A percentile compares a stretch with the other conserved stretches of the same genome.
These are phyloP conservation scores for Ophiocordyceps camponoti-saundersi DNA, from an alignment of 2,329 filamentous ascomycete genomes.

Conservation along the genomic window DNA sequence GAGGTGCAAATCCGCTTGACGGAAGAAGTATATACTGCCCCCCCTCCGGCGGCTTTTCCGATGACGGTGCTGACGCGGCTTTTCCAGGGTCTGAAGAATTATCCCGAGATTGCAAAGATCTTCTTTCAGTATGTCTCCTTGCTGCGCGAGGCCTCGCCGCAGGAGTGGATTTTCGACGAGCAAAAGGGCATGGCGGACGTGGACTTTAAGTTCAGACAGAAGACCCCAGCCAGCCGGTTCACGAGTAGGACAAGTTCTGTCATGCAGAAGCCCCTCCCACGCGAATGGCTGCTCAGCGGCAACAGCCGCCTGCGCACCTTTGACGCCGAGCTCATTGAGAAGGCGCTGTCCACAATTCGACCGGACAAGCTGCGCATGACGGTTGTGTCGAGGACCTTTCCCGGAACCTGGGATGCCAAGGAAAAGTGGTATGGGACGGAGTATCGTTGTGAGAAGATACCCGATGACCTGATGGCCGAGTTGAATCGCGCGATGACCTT, in stretches of 20 bases:
- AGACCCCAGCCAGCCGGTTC: slow-evolving; percentile 76
- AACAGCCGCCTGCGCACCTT: slow-evolving; percentile 63
- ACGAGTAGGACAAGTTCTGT: slow-evolving; percentile 69
- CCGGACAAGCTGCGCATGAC: slow-evolving; percentile 83
- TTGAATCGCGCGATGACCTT: slow-evolving; percentile 47
- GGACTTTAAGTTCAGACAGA: slow-evolving; percentile 89
- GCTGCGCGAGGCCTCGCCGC: slow-evolving; percentile 61
- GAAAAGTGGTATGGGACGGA: slow-evolving; percentile 98
- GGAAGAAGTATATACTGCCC: slow-evolving; percentile 42
- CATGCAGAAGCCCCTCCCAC: slow-evolving; percentile 82
- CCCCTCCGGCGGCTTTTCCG: neutral
- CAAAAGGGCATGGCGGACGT: slow-evolving; percentile 82
- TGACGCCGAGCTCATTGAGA: slow-evolving; percentile 56
- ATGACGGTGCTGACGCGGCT: slow-evolving; percentile 1
- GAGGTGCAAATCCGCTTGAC: slow-evolving; percentile 66
- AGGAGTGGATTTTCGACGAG: slow-evolving; percentile 90
- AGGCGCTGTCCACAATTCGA: slow-evolving; percentile 55
- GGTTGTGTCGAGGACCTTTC: slow-evolving; percentile 67
- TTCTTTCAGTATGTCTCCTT: slow-evolving; percentile 88
- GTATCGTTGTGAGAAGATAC: slow-evolving; percentile 69
- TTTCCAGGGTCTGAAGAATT: slow-evolving; percentile 50
- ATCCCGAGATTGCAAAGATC: slow-evolving; percentile 65
- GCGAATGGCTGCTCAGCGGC: slow-evolving; percentile 77
- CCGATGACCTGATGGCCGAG: slow-evolving; percentile 54
- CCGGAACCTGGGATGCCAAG: slow-evolving; percentile 69